A percentile compares a stretch with the other conserved stretches of the same genome.
Evolutionary conservation across 2,329 filamentous ascomycete genomes (phyloP).

Genomic region (Curvularia verruculosa): DNA sequence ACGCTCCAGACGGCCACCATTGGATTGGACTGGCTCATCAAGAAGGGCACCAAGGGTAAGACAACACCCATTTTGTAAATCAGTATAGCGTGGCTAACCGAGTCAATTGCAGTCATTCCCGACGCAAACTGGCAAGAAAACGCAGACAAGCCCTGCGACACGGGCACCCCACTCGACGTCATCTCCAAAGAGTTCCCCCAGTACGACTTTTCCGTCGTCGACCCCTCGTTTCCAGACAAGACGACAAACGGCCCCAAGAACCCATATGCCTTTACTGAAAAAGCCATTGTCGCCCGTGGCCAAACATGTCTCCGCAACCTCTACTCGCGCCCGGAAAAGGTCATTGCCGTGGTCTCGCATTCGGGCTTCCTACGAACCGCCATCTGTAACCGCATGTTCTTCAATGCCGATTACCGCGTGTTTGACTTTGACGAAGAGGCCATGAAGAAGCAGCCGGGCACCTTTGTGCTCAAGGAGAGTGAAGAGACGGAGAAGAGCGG

Average conservation of each 20-base stretch:
- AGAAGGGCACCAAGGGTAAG: conserved; percentile 49
- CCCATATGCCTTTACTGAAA: conserved; percentile 61
- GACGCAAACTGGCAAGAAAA: conserved; percentile 69
- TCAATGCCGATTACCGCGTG: conserved; percentile 69
- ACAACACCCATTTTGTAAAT: no score
- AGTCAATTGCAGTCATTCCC: conserved; percentile 52
- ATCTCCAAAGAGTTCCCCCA: conserved; percentile 59
- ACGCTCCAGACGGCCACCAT: conserved; percentile 69
- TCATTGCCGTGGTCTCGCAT: conserved; percentile 69
- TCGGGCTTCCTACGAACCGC: conserved; percentile 67
- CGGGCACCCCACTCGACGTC: conserved; percentile 57
- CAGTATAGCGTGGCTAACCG: not conserved
- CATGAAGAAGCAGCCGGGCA: conserved; percentile 51
- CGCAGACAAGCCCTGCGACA: conserved; percentile 64
- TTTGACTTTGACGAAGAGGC: conserved; percentile 62
- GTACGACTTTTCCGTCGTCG: conserved; percentile 63
- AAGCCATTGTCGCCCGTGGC: conserved; percentile 62
- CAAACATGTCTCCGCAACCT: conserved; percentile 59
- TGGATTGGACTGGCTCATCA: conserved; percentile 64
- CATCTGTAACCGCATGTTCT: conserved; percentile 58
- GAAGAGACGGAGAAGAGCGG: conserved; percentile 53
- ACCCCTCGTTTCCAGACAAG: conserved; percentile 69
- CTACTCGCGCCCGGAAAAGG: conserved; percentile 62
- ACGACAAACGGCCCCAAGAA: conserved; percentile 49
- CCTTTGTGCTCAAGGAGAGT: conserved; percentile 55